Conservation (phyloP, 2,329 filamentous ascomycete genomes). For the Aspergillus sp. region DNA sequence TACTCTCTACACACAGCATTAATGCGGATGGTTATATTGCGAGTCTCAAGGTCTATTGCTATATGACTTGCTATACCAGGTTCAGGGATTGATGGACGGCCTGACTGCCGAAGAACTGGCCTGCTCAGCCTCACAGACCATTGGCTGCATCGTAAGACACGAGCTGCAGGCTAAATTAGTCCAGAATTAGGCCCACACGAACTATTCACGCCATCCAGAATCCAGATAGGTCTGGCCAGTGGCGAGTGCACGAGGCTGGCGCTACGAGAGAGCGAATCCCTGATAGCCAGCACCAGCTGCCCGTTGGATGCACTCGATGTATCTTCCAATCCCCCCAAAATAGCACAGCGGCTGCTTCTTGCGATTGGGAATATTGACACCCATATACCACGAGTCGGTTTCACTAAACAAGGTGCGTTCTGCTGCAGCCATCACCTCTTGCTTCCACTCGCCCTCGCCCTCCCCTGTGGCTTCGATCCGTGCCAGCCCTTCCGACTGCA, state of each 20-base stretch:
- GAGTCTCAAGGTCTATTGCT: too few relatives aligned
- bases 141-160: too few relatives aligned
- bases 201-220: too few relatives aligned
- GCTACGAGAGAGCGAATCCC: not conserved
- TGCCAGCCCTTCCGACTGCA: conserved; percentile 46
- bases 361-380: not conserved
- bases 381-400: conserved; percentile 21
- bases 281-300: not conserved
- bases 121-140: not conserved
- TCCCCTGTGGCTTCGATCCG: conserved; percentile 53
- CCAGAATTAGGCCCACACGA: too few relatives aligned
- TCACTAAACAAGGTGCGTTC: conserved; percentile 50
- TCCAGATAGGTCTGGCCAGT: too few relatives aligned
- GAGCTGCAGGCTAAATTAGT: too few relatives aligned
- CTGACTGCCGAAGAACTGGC: too few relatives aligned
- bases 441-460: conserved; percentile 51
- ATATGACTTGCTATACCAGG: too few relatives aligned
- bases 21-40: too few relatives aligned
- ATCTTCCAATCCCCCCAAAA: not conserved
- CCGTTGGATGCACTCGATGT: not conserved
- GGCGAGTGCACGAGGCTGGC: not conserved
- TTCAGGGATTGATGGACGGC: too few relatives aligned
- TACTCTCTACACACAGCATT: too few relatives aligned
- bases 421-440: conserved; percentile 46
- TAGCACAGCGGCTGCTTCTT: not conserved